Conservation (phyloP, 305 asterid genomes). For the Plantago lanceolata region DNA sequence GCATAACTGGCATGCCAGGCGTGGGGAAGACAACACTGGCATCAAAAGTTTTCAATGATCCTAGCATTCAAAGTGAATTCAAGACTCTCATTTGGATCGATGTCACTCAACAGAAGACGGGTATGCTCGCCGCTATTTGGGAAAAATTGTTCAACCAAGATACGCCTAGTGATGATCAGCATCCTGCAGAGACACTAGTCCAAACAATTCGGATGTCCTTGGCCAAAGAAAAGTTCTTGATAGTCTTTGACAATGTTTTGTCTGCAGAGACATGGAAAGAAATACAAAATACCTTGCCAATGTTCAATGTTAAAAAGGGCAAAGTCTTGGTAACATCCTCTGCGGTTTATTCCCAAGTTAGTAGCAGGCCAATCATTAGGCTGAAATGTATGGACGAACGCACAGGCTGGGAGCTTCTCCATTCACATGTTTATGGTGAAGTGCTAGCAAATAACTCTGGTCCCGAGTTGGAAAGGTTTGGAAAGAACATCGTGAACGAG, state of each 20-base stretch:
- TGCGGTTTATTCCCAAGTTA: no score
- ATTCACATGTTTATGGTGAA: neutral
- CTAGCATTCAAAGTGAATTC: neutral
- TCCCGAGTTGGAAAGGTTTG: constrained; percentile 1
- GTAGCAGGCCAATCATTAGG: neutral
- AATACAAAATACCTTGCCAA: neutral
- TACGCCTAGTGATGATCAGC: neutral
- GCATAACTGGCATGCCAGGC: constrained; percentile 17
- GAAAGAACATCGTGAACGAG: neutral
- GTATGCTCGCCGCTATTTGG: neutral
- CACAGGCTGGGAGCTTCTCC: neutral
- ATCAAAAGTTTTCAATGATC: neutral
- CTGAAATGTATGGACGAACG: neutral
- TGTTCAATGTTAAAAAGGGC: neutral
- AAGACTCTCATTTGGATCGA: neutral
- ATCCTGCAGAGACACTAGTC: neutral
- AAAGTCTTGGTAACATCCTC: neutral
- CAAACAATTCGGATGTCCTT: neutral
- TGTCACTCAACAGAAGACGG: neutral
- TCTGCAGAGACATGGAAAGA: neutral
- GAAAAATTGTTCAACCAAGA: neutral
- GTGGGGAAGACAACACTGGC: constrained; percentile 23
- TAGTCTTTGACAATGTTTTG: constrained; percentile 9
- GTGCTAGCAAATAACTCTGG: neutral
- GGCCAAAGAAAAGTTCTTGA: neutral